phyloP scores from a whole-genome alignment of 768 basidiomycete genomes.

The Boletus edulis region DNA sequence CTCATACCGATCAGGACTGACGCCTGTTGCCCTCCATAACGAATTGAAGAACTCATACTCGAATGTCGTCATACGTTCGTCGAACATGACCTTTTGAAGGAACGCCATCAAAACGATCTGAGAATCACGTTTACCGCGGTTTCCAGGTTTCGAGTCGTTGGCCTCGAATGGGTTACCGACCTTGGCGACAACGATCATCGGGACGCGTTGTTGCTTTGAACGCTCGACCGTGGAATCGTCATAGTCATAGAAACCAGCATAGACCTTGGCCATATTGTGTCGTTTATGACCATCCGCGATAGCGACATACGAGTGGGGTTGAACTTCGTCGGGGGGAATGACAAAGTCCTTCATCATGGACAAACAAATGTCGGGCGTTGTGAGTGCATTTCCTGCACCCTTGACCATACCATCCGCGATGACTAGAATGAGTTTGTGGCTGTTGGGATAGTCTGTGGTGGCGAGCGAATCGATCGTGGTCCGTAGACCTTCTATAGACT shows the following conservation, averaged over 20 bases:
- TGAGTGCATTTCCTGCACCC: slow-evolving; percentile 84
- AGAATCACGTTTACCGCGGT: slow-evolving; percentile 97
- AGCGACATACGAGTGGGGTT: slow-evolving; percentile 94
- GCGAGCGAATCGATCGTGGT: slow-evolving; percentile 98
- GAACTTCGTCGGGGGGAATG: slow-evolving; percentile 76
- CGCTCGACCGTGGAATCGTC: slow-evolving; percentile 86
- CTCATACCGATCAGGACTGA: slow-evolving; percentile 95
- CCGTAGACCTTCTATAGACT: slow-evolving; percentile 92
- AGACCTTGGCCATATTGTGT: slow-evolving; percentile 99
- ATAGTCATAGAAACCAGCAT: slow-evolving; percentile 96
- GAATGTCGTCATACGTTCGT: slow-evolving; percentile 99
- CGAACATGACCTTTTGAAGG: slow-evolving; percentile 99
- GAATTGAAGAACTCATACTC: slow-evolving; percentile 99
- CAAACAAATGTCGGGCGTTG: slow-evolving; percentile 92
- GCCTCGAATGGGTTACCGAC: slow-evolving; percentile 89
- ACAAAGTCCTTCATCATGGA: slow-evolving; percentile 97
- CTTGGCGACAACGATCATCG: slow-evolving; percentile 94
- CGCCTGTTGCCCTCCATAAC: slow-evolving; percentile 92
- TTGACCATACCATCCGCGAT: slow-evolving; percentile 99
- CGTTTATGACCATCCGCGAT: slow-evolving; percentile 99
- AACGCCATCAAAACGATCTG: slow-evolving; percentile 98
- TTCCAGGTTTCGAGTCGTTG: slow-evolving; percentile 92
- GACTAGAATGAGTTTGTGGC: slow-evolving; percentile 92
- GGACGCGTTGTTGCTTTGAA: slow-evolving; percentile 95
- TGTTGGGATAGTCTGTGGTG: slow-evolving; percentile 98